Evolutionary conservation across 331 rosid genomes (phyloP).

Genomic region (Rhamnella rubrinervis): DNA sequence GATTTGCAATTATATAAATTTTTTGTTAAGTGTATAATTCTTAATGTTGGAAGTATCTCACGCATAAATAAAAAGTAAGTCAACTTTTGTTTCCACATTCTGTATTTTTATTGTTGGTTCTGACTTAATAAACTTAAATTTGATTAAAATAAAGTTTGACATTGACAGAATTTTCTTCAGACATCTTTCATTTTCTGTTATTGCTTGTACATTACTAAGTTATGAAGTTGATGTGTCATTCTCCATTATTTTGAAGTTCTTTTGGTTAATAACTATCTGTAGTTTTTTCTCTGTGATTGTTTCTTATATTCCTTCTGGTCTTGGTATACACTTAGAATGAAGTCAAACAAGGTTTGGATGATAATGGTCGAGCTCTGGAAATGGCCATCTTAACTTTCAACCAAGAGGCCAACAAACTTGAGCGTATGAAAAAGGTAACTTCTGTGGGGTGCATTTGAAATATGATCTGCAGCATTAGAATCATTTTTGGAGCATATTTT

Average conservation of each 20-base stretch:
- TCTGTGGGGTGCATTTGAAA: slow-evolving; percentile 14
- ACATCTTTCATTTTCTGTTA: neutral
- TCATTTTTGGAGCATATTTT: slow-evolving; percentile 21
- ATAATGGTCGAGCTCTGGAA: slow-evolving; percentile 75
- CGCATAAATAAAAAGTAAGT: too few species aligned
- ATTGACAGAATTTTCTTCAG: neutral
- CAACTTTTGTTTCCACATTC: too few species aligned
- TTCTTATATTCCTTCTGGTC: slow-evolving; percentile 25
- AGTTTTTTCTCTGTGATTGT: slow-evolving; percentile 26
- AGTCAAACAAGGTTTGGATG: slow-evolving; percentile 56
- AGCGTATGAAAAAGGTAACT: slow-evolving; percentile 79
- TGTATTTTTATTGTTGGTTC: neutral
- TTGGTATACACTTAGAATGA: slow-evolving; percentile 56
- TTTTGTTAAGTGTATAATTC: too few species aligned
- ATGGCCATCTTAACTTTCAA: slow-evolving; percentile 71
- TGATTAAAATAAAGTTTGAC: too few species aligned
- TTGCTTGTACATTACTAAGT: slow-evolving; percentile 8
- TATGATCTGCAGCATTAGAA: slow-evolving; percentile 19
- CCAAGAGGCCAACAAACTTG: slow-evolving; percentile 65
- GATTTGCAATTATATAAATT: neutral
- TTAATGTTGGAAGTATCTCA: too few species aligned
- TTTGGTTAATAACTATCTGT: slow-evolving; percentile 3
- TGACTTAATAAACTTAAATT: too few species aligned
- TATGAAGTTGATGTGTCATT: neutral
- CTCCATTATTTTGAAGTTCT: slow-evolving; percentile 21